Evolutionary conservation across 768 basidiomycete species (phyloP).

Genomic region (Rhizopogon vulgaris): DNA sequence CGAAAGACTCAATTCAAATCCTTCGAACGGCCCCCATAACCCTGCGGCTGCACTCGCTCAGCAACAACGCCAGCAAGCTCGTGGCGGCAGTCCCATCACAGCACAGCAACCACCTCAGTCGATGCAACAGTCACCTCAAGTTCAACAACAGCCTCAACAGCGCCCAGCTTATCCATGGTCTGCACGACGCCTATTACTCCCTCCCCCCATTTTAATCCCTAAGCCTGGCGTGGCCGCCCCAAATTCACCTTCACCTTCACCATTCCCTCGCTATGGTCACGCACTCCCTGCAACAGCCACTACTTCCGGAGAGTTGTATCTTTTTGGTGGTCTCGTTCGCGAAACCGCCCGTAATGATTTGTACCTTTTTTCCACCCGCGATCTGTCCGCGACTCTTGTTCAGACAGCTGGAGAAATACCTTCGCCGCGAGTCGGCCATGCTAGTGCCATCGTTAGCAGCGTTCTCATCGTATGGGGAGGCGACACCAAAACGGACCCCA

Average conservation of each 20-base stretch:
- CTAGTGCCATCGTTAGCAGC: slow-evolving; percentile 90
- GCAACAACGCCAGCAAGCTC: slow-evolving; percentile 32
- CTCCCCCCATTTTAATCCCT: slow-evolving; percentile 57
- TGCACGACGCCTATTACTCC: slow-evolving; percentile 62
- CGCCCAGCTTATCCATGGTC: slow-evolving; percentile 81
- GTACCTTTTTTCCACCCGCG: slow-evolving; percentile 79
- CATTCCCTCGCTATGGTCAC: slow-evolving; percentile 96
- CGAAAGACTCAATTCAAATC: slow-evolving; percentile 15
- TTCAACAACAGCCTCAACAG: slow-evolving; percentile 28
- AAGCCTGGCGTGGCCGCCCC: slow-evolving; percentile 63
- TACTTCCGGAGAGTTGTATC: slow-evolving; percentile 82
- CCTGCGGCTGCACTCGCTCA: slow-evolving; percentile 19
- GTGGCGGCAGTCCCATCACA: slow-evolving; percentile 26
- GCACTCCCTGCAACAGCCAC: slow-evolving; percentile 78
- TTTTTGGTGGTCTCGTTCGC: slow-evolving; percentile 94
- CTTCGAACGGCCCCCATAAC: slow-evolving; percentile 17
- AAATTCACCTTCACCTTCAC: slow-evolving; percentile 70
- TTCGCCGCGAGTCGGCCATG: slow-evolving; percentile 90
- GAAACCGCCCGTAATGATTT: slow-evolving; percentile 90
- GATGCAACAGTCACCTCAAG: slow-evolving; percentile 25
- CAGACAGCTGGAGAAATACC: slow-evolving; percentile 89
- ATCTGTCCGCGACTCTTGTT: slow-evolving; percentile 73
- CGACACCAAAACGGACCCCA: slow-evolving; percentile 80
- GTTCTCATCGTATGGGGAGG: slow-evolving; percentile 98
- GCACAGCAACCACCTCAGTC: slow-evolving; percentile 20